Percentiles rank a stretch among this genome's conserved stretches.
Evolutionary conservation across 371 early-diverging fungal species (phyloP).

Genomic region (Mortierella sp.): DNA sequence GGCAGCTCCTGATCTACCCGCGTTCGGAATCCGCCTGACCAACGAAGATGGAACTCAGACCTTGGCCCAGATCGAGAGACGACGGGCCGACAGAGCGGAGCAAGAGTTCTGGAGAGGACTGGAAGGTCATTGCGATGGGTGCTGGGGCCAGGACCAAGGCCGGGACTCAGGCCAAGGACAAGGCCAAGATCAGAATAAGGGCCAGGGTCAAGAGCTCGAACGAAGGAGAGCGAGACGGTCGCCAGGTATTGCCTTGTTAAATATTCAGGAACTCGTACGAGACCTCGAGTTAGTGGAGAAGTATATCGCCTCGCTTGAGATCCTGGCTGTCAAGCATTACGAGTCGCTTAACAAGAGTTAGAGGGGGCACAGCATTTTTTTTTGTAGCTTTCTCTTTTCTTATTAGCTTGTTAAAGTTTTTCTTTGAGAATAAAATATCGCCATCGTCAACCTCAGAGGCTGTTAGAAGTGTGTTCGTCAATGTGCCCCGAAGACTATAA

Average conservation of each 20-base stretch:
- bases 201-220: neutral
- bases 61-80: slow-evolving; percentile 10
- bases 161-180: too few relatives aligned
- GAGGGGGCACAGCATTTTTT: too few relatives aligned
- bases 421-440: too few relatives aligned
- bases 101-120: slow-evolving; percentile 15
- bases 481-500: too few relatives aligned
- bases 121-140: slow-evolving; percentile 16
- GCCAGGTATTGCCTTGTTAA: slow-evolving; percentile 8
- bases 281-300: slow-evolving; percentile 17
- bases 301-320: slow-evolving; percentile 2
- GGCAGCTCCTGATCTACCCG: slow-evolving; percentile 1
- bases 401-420: too few relatives aligned
- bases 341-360: neutral
- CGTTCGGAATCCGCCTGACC: slow-evolving; percentile 19
- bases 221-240: neutral
- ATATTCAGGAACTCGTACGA: slow-evolving; percentile 9
- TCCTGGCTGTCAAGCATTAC: slow-evolving; percentile 6
- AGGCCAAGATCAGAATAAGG: too few relatives aligned
- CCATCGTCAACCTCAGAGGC: too few relatives aligned
- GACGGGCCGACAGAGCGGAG: slow-evolving; percentile 8
- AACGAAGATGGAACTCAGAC: slow-evolving; percentile 10
- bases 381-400: too few relatives aligned
- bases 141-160: neutral
- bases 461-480: too few relatives aligned